Base-by-base conservation (phyloP, 257 asterid genomes). In the Solanum raphanifolium region DNA sequence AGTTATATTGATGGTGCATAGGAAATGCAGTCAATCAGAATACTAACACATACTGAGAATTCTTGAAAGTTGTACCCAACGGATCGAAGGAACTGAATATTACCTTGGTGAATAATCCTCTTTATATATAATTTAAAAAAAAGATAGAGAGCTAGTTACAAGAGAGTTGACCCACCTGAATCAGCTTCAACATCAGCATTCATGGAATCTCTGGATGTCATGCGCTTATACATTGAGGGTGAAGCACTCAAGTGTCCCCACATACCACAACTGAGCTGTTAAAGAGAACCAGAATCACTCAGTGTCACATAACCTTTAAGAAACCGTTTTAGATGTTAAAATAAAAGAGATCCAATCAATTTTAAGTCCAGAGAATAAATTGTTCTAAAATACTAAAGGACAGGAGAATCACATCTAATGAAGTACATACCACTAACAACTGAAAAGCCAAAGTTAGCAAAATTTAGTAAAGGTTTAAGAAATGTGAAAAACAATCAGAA, bases 161-260 rank as follows among this genome's bases (percentile, higher is more conserved):
- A 39, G 38, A 43, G 84, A 79, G 38, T 25, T 43, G 85, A 62
- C 85, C 71, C 88, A 95, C 98, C 94, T 18, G 92, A 87, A 88
- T 91, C 85, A 83, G 85, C 94, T 88, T 94, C 96, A 20, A 90
- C 25, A 85, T 84, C 88, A 31, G 90, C 74, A 87, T 89, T 90
- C 69, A 81, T 72, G 85, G 86, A 87, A 72, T 95, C 98, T 87
- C 89, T 92, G 29, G 94, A 87, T 48, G 90, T 91, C 94, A 89
- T 89, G 48, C 96, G 93, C 90, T 94, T 93, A 90, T 92, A 90
- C 89, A 92, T 91, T 0, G 95, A 88, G 12, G 94, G 87, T n/a
- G 94, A 90, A 91, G 90, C 90, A 9, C 82, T 86, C 21, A 91
- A 87, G 83, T 88, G 89, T 65, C 92, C 92, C 62, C 86, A 89